Evolutionary conservation across 306 rosid genomes (phyloP).

Genomic region (Crataegus laevigata): DNA sequence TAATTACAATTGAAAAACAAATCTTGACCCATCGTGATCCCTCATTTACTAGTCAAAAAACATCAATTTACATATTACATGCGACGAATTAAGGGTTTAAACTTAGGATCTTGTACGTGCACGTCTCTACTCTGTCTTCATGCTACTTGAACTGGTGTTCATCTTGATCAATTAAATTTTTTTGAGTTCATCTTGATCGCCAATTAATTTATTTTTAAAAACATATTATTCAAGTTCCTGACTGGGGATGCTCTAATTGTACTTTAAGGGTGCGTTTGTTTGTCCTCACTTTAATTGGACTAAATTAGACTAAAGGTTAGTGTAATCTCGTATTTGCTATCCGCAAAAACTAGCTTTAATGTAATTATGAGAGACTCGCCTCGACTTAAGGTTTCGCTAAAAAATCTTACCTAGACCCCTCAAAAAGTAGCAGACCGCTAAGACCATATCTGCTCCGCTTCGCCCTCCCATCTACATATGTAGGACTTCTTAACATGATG

Average conservation of each 20-base stretch:
- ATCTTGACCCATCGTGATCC: not conserved
- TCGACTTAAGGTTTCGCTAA: too few species aligned
- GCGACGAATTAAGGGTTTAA: not conserved
- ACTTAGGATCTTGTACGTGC: not conserved
- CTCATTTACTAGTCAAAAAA: not conserved
- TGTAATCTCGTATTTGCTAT: too few species aligned
- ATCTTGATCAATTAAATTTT: not conserved
- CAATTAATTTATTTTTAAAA: not conserved
- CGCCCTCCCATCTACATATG: not conserved
- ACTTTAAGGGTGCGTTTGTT: too few species aligned
- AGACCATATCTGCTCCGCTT: too few species aligned
- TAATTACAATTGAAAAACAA: not conserved
- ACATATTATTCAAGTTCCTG: not conserved
- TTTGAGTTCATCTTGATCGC: too few species aligned
- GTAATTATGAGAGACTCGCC: too few species aligned
- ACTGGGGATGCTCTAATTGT: not conserved
- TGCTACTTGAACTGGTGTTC: not conserved
- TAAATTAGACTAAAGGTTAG: too few species aligned
- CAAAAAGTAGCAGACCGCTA: too few species aligned
- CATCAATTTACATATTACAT: not conserved
- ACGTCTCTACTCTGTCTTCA: not conserved
- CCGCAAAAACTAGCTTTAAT: too few species aligned
- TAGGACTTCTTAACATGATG: not conserved
- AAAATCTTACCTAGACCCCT: too few species aligned
- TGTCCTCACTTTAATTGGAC: fast-evolving